Evolutionary conservation across 225 moss, liverwort and hornwort species (phyloP).

Genomic region (Rhytidiadelphus loreus): DNA sequence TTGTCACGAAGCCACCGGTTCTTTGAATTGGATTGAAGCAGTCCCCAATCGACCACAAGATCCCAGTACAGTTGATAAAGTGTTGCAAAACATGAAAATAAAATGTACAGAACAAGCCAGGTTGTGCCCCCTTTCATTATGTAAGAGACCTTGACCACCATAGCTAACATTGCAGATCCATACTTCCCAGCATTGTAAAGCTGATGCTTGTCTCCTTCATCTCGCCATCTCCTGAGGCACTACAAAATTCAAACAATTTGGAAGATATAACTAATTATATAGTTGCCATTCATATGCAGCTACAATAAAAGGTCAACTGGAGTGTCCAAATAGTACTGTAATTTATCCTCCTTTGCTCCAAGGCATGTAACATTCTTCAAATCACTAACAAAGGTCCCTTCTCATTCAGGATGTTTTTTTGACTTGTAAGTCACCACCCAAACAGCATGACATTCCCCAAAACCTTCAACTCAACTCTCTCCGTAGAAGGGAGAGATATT

Average conservation of each 20-base stretch:
- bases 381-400: background rate
- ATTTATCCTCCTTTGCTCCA: background rate
- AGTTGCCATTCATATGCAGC: background rate
- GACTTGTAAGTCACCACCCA: background rate
- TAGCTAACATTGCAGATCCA: slow-evolving; percentile 74
- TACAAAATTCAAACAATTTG: slow-evolving; percentile 5
- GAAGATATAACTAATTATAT: background rate
- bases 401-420: background rate
- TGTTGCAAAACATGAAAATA: slow-evolving; percentile 62
- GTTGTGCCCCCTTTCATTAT: background rate
- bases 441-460: background rate
- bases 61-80: slow-evolving; percentile 92
- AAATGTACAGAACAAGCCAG: slow-evolving; percentile 42
- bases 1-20: slow-evolving; percentile 87
- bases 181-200: slow-evolving; percentile 88
- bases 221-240: slow-evolving; percentile 78
- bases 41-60: slow-evolving; percentile 85
- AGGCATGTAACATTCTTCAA: background rate
- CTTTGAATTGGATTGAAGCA: slow-evolving; percentile 50
- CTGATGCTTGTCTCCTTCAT: slow-evolving; percentile 55
- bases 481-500: background rate
- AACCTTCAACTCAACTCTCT: background rate
- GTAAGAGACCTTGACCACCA: slow-evolving; percentile 54
- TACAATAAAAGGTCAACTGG: background rate
- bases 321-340: background rate